Percentiles rank a stretch among this genome's conserved stretches.
phyloP scores from a whole-genome alignment of 2,329 filamentous ascomycete genomes.

The Fusarium brachygibbosum region DNA sequence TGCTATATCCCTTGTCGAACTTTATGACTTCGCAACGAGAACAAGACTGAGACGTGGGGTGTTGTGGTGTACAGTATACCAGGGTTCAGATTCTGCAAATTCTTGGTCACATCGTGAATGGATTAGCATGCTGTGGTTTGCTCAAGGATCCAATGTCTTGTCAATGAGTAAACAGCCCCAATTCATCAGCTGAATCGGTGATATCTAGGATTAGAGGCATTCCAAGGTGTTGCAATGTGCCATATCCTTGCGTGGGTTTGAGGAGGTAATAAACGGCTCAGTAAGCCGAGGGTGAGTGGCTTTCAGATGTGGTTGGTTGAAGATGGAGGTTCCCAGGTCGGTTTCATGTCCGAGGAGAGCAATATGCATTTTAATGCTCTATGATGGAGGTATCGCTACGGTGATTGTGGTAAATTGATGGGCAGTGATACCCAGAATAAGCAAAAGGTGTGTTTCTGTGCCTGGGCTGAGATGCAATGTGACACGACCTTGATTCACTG shows the following conservation, averaged over 20 bases:
- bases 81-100: slow-evolving; percentile 46
- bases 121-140: slow-evolving; percentile 36
- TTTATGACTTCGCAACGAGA: slow-evolving; percentile 26
- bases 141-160: slow-evolving; percentile 30
- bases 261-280: slow-evolving; percentile 32
- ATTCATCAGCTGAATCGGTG: slow-evolving; percentile 34
- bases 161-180: slow-evolving; percentile 27
- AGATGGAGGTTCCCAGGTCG: neutral
- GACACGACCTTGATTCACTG: slow-evolving; percentile 18
- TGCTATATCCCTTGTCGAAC: slow-evolving; percentile 32
- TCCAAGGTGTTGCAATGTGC: slow-evolving; percentile 16
- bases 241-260: slow-evolving; percentile 31
- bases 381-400: slow-evolving; percentile 10
- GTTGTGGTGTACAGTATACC: slow-evolving; percentile 33
- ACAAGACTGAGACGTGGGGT: slow-evolving; percentile 32
- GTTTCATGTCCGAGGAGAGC: slow-evolving; percentile 4
- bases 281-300: slow-evolving; percentile 38
- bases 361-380: slow-evolving; percentile 11
- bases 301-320: slow-evolving; percentile 37
- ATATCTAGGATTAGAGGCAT: slow-evolving; percentile 26
- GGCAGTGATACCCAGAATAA: slow-evolving; percentile 14
- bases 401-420: slow-evolving; percentile 15
- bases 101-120: slow-evolving; percentile 45
- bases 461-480: slow-evolving; percentile 38
- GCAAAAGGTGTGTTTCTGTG: slow-evolving; percentile 25